phyloP scores from a whole-genome alignment of 441 rosid species.

The Dalechampia spathulata region DNA sequence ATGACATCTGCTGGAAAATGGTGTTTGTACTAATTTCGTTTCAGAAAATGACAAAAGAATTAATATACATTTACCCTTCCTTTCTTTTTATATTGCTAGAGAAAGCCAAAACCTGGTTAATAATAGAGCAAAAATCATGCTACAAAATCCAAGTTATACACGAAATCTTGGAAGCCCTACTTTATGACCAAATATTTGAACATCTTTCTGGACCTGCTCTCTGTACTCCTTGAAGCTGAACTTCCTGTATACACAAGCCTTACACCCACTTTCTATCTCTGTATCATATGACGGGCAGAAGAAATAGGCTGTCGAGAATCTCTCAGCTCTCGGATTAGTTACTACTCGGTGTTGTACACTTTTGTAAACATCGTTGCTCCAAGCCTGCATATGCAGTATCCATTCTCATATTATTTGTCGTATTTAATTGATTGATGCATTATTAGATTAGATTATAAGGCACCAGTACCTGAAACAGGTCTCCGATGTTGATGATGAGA shows the following conservation, averaged over 20 bases:
- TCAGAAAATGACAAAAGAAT: too few relatives aligned
- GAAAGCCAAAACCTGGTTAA: background rate
- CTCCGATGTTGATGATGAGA: constrained; percentile 77
- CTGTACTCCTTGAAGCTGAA: constrained; percentile 74
- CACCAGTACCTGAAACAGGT: constrained; percentile 80
- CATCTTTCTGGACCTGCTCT: constrained; percentile 77
- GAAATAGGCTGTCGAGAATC: constrained; percentile 87
- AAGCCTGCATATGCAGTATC: constrained; percentile 63
- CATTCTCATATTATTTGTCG: too few relatives aligned
- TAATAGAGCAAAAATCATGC: background rate
- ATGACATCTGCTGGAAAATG: too few relatives aligned
- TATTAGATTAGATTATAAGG: background rate
- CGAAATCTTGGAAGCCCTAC: constrained; percentile 78
- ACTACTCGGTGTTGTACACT: constrained; percentile 81
- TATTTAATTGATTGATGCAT: too few relatives aligned
- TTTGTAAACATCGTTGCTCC: constrained; percentile 82
- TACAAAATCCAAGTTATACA: constrained; percentile 9
- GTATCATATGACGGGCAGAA: constrained; percentile 76
- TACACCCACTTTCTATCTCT: constrained; percentile 41
- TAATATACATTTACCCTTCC: too few relatives aligned
- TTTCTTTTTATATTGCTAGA: background rate
- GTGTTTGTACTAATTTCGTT: too few relatives aligned
- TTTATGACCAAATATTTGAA: constrained; percentile 57
- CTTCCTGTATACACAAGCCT: constrained; percentile 44
- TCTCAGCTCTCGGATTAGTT: constrained; percentile 54